Evolutionary conservation across 2,329 filamentous ascomycete species (phyloP).

Genomic region (Paracamarosporium sp.): DNA sequence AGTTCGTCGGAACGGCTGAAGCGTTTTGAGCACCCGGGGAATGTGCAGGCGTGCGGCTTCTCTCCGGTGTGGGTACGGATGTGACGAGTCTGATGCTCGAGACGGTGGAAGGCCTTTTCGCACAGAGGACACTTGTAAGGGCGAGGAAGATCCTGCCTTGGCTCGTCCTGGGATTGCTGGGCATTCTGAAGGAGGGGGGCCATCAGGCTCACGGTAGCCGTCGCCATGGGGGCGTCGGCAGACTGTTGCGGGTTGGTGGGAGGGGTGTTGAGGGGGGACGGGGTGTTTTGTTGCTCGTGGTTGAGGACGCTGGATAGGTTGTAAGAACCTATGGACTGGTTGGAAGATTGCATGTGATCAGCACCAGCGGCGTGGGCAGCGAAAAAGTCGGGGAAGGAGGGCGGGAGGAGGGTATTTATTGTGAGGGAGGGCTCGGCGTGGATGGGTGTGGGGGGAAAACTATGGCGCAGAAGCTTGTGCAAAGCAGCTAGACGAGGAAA

Average conservation of each 20-base stretch:
- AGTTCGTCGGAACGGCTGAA: conserved; percentile 97
- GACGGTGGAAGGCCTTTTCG: conserved; percentile 97
- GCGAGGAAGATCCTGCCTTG: conserved; percentile 84
- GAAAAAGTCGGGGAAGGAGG: conserved; percentile 42
- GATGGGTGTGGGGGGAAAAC: no score
- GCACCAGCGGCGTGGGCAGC: conserved; percentile 29
- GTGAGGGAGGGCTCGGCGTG: conserved; percentile 32
- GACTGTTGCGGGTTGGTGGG: conserved; percentile 12
- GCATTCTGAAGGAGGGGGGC: conserved; percentile 66
- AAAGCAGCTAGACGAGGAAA: no score
- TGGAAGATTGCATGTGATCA: conserved; percentile 49
- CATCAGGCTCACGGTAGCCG: conserved; percentile 57
- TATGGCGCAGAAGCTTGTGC: conserved; percentile 34
- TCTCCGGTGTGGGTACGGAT: conserved; percentile 98
- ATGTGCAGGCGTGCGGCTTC: conserved; percentile 96
- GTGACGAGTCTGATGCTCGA: conserved; percentile 91
- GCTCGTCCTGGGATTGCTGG: conserved; percentile 56
- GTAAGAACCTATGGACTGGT: conserved; percentile 41
- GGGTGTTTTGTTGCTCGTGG: conserved; percentile 29
- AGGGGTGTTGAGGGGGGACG: conserved; percentile 13
- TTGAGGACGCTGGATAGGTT: conserved; percentile 47
- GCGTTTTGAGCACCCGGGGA: conserved; percentile 93
- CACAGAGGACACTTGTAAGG: conserved; percentile 99
- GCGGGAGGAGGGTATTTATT: conserved; percentile 46
- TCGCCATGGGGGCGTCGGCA: conserved; percentile 43